phyloP scores from a whole-genome alignment of 2,329 filamentous ascomycete genomes.

The Aureobasidium sp. region DNA sequence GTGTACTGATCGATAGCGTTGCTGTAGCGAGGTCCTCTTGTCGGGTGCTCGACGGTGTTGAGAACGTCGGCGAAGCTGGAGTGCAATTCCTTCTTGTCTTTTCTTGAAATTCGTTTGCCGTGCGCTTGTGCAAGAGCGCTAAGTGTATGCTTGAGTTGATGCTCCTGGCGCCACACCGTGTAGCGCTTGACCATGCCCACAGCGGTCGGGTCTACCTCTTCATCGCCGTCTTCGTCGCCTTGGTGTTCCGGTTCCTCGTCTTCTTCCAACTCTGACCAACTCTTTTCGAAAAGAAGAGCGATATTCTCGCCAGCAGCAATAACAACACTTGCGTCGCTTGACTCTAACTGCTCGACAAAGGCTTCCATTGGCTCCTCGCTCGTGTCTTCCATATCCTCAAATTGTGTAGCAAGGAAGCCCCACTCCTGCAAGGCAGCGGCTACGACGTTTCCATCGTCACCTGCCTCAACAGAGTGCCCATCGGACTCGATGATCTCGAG shows the following conservation, averaged over 20 bases:
- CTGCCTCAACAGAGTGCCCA: slow-evolving; percentile 62
- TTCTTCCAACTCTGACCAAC: slow-evolving; percentile 51
- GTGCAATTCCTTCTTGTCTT: slow-evolving; percentile 60
- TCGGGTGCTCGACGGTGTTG: slow-evolving; percentile 59
- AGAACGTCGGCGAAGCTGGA: slow-evolving; percentile 59
- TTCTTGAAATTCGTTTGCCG: slow-evolving; percentile 57
- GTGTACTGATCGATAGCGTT: slow-evolving; percentile 56
- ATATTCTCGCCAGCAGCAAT: slow-evolving; percentile 73
- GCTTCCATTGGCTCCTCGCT: slow-evolving; percentile 69
- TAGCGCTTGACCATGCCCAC: slow-evolving; percentile 55
- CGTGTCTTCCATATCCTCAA: slow-evolving; percentile 65
- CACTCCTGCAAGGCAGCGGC: slow-evolving; percentile 69
- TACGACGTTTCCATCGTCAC: slow-evolving; percentile 64
- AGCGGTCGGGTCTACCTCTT: slow-evolving; percentile 38
- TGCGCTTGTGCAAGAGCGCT: slow-evolving; percentile 53
- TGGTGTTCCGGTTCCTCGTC: slow-evolving; percentile 40
- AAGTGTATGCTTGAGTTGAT: slow-evolving; percentile 54
- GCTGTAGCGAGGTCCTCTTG: slow-evolving; percentile 58
- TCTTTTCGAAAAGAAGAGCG: slow-evolving; percentile 73
- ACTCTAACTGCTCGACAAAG: slow-evolving; percentile 80
- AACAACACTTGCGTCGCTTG: slow-evolving; percentile 63
- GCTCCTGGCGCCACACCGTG: slow-evolving; percentile 57
- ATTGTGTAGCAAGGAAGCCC: slow-evolving; percentile 70
- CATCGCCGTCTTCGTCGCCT: slow-evolving; percentile 38
- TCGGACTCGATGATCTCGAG: slow-evolving; percentile 75